Evolutionary conservation across 2,329 filamentous ascomycete species (phyloP), one percentile per base, ranked within the genome.

Genomic region (Clonostachys sp.): DNA sequence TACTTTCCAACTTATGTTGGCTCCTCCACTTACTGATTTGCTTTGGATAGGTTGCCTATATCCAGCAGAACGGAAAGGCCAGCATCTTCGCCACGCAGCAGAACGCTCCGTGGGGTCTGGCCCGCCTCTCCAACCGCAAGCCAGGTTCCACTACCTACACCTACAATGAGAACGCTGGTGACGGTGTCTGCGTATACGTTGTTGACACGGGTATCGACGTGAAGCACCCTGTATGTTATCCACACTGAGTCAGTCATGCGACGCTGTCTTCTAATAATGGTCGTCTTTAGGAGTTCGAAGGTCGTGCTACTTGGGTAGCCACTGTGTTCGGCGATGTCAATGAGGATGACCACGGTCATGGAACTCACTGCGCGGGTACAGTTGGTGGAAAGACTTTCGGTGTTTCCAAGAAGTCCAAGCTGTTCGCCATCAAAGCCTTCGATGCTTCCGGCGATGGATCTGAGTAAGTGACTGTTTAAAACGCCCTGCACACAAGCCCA

Each of bases 301-400:
- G 63, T 38, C 66, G 67, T 33, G 67, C 66, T 44, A 59, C 55
- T 24, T 64, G 54, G 42, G 57, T 57, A 45, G 55, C 51, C 34
- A 50, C 61, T n/a, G 56, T 55, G 52, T 61, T 62, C 51, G 61
- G 55, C 48, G 56, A 61, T 53, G 55, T 55, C 51, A 57, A 75
- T 57, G 68, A 66, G 5, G 75, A 80, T 49, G 67, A 73, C 50
- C 74, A 79, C 50, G 78, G 78, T 12, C 78, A 82, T 61, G 78
- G 78, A 34, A 77, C 71, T 38, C 79, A 81, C 62, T 74, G 78
- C 18, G 71, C 75, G 3, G 78, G 77, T 20, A 81, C 77, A 4
- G 73, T 80, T 40, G 78, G 67, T n/a, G 74, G 75, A n/a, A 64
- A 61, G 42, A 80, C 73, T 2, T 81, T 75, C 47, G 78, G 79